Evolutionary conservation across 106 monocot species (phyloP).

Genomic region (Acanthochlamys bracteata): DNA sequence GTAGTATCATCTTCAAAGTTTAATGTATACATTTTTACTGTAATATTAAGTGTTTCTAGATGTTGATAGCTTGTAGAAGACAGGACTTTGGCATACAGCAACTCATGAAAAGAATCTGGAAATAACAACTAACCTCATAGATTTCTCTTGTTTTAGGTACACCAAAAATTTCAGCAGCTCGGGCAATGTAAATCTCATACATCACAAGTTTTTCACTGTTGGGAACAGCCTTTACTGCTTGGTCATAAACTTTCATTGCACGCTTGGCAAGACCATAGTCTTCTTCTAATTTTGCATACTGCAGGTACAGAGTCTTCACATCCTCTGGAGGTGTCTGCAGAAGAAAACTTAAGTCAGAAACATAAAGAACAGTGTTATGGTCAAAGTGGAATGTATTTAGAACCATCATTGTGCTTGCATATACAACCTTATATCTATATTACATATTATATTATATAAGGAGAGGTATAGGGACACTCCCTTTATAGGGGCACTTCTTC

Average conservation of each 20-base stretch:
- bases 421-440: no score
- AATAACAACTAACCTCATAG: conserved; percentile 58
- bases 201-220: conserved; percentile 78
- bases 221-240: conserved; percentile 78
- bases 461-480: no score
- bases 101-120: background rate
- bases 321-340: conserved; percentile 79
- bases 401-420: no score
- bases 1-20: no score
- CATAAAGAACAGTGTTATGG: background rate
- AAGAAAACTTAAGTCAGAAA: conserved; percentile 1
- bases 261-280: conserved; percentile 87
- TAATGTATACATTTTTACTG: no score
- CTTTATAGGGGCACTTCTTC: no score
- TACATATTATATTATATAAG: no score
- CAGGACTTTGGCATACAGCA: background rate
- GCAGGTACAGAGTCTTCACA: conserved; percentile 76
- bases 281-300: conserved; percentile 96
- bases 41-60: no score
- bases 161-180: conserved; percentile 93
- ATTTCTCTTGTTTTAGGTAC: conserved; percentile 96
- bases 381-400: background rate
- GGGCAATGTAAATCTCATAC: conserved; percentile 97
- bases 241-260: conserved; percentile 94
- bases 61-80: no score